A percentile compares a stretch with the other conserved stretches of the same genome.
phyloP scores from a whole-genome alignment of 768 basidiomycete genomes.

The Pulveroboletus sp. region DNA sequence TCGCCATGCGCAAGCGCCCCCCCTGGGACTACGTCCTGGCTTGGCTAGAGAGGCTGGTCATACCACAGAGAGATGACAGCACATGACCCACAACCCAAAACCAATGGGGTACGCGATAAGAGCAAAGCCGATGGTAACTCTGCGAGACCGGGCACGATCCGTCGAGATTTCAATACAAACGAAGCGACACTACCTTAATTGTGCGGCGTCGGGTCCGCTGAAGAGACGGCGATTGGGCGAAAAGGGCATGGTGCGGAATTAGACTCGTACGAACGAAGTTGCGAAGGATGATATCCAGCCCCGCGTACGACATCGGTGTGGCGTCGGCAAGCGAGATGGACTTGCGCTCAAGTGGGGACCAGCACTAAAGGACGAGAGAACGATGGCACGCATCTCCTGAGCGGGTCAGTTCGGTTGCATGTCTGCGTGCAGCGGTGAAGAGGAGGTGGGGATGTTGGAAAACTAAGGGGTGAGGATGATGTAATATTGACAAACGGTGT shows the following conservation, averaged over 20 bases:
- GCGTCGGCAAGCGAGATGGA: neutral
- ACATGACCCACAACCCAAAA: neutral
- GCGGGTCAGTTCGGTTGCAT: too few relatives aligned
- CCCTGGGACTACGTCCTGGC: too few relatives aligned
- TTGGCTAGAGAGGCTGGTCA: too few relatives aligned
- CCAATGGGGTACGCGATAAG: neutral
- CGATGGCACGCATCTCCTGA: too few relatives aligned
- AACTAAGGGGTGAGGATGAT: neutral
- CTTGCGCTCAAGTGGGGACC: neutral
- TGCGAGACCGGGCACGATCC: neutral
- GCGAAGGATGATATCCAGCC: neutral
- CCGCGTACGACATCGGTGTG: constrained; percentile 6
- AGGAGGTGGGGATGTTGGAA: neutral
- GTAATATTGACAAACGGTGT: neutral
- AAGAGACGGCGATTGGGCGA: neutral
- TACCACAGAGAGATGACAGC: neutral
- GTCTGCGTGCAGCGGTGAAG: too few relatives aligned
- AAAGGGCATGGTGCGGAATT: constrained; percentile 7
- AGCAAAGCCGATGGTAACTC: neutral
- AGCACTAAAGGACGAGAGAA: too few relatives aligned
- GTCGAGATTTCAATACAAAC: neutral
- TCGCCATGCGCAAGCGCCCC: neutral
- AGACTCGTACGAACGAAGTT: constrained; percentile 1
- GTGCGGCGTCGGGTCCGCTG: neutral
- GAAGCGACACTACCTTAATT: neutral